A percentile compares a stretch with the other conserved stretches of the same genome.
Conservation (phyloP, 1,284 basidiomycete genomes). For the Cerioporus squamosus region DNA sequence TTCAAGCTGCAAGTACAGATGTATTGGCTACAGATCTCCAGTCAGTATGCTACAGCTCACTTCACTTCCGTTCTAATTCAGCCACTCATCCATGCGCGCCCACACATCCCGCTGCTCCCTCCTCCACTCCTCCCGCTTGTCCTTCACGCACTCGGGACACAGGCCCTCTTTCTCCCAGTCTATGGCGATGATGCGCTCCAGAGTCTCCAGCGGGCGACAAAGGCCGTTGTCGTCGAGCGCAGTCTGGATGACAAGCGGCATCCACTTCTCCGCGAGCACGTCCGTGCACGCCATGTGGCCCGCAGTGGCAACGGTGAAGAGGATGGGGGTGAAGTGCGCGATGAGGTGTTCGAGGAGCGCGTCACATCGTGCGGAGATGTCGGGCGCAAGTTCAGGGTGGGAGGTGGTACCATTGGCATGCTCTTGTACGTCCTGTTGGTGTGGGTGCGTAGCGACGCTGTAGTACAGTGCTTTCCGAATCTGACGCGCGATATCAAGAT, state of each 20-base stretch:
- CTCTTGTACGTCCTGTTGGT: slow-evolving; percentile 40
- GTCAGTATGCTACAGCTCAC: not conserved
- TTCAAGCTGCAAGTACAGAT: too few species aligned
- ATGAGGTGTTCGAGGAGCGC: slow-evolving; percentile 46
- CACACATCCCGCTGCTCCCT: slow-evolving; percentile 62
- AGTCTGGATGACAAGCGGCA: slow-evolving; percentile 64
- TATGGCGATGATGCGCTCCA: slow-evolving; percentile 58
- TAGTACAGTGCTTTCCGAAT: slow-evolving; percentile 66
- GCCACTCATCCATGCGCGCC: slow-evolving; percentile 64
- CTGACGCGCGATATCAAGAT: slow-evolving; percentile 37
- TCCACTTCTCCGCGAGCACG: slow-evolving; percentile 70
- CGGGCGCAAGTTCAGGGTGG: slow-evolving; percentile 28
- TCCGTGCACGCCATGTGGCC: slow-evolving; percentile 75
- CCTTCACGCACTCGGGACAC: slow-evolving; percentile 58
- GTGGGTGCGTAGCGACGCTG: slow-evolving; percentile 56
- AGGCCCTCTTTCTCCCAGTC: slow-evolving; percentile 63
- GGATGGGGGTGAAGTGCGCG: slow-evolving; percentile 66
- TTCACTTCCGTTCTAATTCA: slow-evolving; percentile 22
- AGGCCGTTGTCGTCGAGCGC: slow-evolving; percentile 63
- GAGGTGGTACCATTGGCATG: not conserved
- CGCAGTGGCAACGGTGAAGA: slow-evolving; percentile 71
- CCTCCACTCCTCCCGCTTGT: slow-evolving; percentile 69
- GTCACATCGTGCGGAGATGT: slow-evolving; percentile 32
- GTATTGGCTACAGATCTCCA: not conserved
- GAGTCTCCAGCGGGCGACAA: slow-evolving; percentile 64